Base-by-base conservation (phyloP, 2,329 filamentous ascomycete species). In the Aspergillus sp. region DNA sequence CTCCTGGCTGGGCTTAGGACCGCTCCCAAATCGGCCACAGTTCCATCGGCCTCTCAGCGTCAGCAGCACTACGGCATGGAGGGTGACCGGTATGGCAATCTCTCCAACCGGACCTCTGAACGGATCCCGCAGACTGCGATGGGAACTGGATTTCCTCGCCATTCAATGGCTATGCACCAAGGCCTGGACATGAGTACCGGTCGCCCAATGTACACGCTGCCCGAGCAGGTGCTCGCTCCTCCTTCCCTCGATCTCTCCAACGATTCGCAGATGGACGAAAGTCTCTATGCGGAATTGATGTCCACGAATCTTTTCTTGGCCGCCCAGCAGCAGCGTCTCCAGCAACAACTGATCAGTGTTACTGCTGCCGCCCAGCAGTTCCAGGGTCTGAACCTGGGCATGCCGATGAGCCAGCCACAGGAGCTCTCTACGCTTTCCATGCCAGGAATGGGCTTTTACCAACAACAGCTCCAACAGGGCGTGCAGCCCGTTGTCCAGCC, bases 1-100 rank as follows among this genome's bases (percentile, higher is more conserved):
- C 83, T 99, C 59, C 85, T 99, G 66, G 93, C 93, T 56, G 93
- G 93, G 52, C 81, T 99, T 56, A 86, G 94, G 68, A 99, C 94
- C 57, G 91, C 92, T 47, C 94, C 94, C 34, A 97, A 96, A 80
- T 92, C 86, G 17, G 82, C 86, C 36, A 87, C 85, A 43, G 88
- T 91, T 61, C 86, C 87, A 63, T 81, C 83, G 40, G 84, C 83
- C 57, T 81, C 82, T 64, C 83, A 84, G 53, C 82, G 83, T 57
- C 78, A 80, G 55, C 83, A 86, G 69, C 67, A 75, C 40, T 67
- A 74, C 54, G 76, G 74, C 42, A 67, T 78, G 55, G 77, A 79
- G 57, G 66, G 69, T 47, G 76, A 76, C 64, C 75, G 76, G 58
- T 81, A 78, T 70, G 71, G 73, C 45, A 68, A 67, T 40, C 67